These are phyloP conservation scores for Cichorium intybus DNA, from an alignment of 140 eudicot species.

Conservation along the genomic window DNA sequence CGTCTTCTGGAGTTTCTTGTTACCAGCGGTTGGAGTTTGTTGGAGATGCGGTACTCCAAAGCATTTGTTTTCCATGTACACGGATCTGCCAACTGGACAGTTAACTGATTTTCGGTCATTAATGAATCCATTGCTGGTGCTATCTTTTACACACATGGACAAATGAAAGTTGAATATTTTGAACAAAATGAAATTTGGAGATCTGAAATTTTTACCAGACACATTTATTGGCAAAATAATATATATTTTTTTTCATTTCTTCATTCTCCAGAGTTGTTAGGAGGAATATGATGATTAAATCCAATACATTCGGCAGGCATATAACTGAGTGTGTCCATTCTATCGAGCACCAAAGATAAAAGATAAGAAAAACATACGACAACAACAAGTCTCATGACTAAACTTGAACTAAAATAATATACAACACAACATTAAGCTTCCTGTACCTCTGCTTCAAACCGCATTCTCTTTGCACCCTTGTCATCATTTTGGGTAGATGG, in stretches of 20 bases:
- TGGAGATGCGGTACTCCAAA: slow-evolving; percentile 93
- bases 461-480: slow-evolving; percentile 72
- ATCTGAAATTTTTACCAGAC: too few species aligned
- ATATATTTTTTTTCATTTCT: slow-evolving; percentile 14
- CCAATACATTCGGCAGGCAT: slow-evolving; percentile 20
- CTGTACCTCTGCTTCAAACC: slow-evolving; percentile 56
- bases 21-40: slow-evolving; percentile 97
- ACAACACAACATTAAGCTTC: slow-evolving; percentile 18
- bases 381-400: slow-evolving; percentile 33
- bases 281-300: slow-evolving; percentile 20
- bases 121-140: too few species aligned
- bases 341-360: slow-evolving; percentile 10
- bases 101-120: slow-evolving; percentile 92
- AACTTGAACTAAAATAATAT: slow-evolving; percentile 31
- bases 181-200: too few species aligned
- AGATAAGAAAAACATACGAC: slow-evolving; percentile 18
- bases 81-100: slow-evolving; percentile 97
- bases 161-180: too few species aligned
- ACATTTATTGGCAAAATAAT: neutral
- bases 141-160: too few species aligned
- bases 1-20: slow-evolving; percentile 98
- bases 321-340: slow-evolving; percentile 16
- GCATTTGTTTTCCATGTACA: slow-evolving; percentile 85
- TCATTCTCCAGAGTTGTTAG: slow-evolving; percentile 24
- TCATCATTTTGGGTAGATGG: slow-evolving; percentile 48